A percentile compares a stretch with the other conserved stretches of the same genome.
Conservation (phyloP, 78 protist species). For the Dictyostelium purpureum region DNA sequence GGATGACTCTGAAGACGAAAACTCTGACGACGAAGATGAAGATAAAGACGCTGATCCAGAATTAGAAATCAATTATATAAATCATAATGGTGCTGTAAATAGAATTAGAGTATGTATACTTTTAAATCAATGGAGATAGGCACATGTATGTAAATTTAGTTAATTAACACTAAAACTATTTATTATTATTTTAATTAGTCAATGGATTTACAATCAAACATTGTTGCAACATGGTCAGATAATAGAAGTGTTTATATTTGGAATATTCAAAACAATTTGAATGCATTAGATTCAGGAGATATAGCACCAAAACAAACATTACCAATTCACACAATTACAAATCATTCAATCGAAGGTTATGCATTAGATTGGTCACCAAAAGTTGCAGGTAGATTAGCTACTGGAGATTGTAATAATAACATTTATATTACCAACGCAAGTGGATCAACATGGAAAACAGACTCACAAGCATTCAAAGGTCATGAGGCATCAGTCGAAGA, state of each 20-base stretch:
- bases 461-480: conserved; percentile 71
- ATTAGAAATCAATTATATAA: conserved; percentile 57
- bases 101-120: conserved; percentile 84
- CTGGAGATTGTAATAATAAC: conserved; percentile 89
- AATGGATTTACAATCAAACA: conserved; percentile 87
- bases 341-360: conserved; percentile 93
- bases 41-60: conserved; percentile 85
- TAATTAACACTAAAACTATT: not conserved
- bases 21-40: conserved; percentile 83
- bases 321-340: conserved; percentile 31
- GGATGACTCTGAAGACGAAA: conserved; percentile 75
- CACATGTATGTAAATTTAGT: too few relatives aligned
- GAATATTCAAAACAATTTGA: conserved; percentile 63
- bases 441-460: conserved; percentile 78
- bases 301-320: conserved; percentile 29
- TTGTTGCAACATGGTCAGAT: conserved; percentile 92
- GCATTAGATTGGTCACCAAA: conserved; percentile 92
- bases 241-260: conserved; percentile 82
- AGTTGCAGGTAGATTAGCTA: conserved; percentile 70
- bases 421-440: conserved; percentile 50
- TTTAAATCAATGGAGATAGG: not conserved
- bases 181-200: not conserved
- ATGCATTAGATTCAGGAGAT: conserved; percentile 51
- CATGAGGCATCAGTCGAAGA: conserved; percentile 93
- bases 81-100: conserved; percentile 89